Conservation (phyloP, 1,284 basidiomycete species). For the Sanghuangporus weigelae region DNA sequence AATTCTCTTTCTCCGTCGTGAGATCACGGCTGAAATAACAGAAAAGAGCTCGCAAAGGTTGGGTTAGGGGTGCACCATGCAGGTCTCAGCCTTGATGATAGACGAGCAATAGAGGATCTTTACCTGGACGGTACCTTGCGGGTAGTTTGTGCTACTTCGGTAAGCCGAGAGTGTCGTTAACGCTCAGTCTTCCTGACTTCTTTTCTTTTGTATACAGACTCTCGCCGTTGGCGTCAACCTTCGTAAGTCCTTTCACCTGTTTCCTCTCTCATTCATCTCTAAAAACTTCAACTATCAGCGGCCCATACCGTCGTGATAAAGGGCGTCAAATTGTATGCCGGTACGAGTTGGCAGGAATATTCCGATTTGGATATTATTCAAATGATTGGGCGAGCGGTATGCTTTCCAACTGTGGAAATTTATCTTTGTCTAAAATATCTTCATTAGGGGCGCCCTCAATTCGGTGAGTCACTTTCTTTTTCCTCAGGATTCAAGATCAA, state of each 20-base stretch:
- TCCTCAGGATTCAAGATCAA: neutral
- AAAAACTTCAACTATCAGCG: constrained; percentile 35
- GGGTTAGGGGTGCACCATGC: constrained; percentile 89
- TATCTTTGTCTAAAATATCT: neutral
- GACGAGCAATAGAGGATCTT: constrained; percentile 63
- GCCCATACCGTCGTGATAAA: constrained; percentile 80
- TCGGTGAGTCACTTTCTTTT: constrained; percentile 44
- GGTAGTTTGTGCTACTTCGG: constrained; percentile 70
- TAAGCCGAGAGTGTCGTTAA: constrained; percentile 30
- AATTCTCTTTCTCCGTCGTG: neutral
- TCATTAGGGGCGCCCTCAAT: constrained; percentile 86
- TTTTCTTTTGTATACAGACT: constrained; percentile 44
- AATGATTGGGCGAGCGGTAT: constrained; percentile 80
- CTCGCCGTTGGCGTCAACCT: constrained; percentile 87
- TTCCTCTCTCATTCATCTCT: neutral
- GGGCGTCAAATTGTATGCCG: constrained; percentile 71
- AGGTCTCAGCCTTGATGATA: constrained; percentile 70
- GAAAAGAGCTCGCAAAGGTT: constrained; percentile 47
- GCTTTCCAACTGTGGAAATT: neutral
- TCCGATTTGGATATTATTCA: constrained; percentile 81
- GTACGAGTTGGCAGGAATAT: constrained; percentile 62
- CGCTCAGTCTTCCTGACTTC: neutral
- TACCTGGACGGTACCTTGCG: constrained; percentile 63
- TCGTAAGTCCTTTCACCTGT: constrained; percentile 41
- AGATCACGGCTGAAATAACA: neutral